Percentiles rank a stretch among this genome's conserved stretches.
These are phyloP conservation scores for Lentinus tigrinus DNA, from an alignment of 768 basidiomycete genomes.

Conservation along the genomic window DNA sequence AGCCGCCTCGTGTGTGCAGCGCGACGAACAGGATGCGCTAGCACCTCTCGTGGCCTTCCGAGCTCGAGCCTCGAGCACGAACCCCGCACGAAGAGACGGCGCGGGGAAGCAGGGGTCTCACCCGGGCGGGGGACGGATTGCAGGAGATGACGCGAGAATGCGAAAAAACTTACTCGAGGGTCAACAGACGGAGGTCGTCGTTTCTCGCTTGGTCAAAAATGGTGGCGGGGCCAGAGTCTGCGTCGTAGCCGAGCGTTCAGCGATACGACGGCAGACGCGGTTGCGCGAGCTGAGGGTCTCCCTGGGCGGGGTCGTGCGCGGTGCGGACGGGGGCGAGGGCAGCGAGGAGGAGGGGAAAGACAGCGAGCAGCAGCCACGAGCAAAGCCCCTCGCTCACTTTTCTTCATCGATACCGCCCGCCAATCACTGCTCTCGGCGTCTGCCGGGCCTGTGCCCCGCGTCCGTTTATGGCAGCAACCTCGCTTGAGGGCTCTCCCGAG, in stretches of 20 bases:
- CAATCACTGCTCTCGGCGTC: conserved; percentile 10
- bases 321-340: neutral
- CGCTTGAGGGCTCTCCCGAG: neutral
- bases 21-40: too few relatives aligned
- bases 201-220: conserved; percentile 80
- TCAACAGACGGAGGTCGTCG: conserved; percentile 78
- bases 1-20: too few relatives aligned
- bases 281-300: conserved; percentile 3
- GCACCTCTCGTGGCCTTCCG: too few relatives aligned
- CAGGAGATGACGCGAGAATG: conserved; percentile 10
- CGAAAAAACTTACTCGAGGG: conserved; percentile 57
- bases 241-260: conserved; percentile 36
- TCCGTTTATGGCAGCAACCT: neutral
- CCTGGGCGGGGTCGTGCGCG: conserved; percentile 5
- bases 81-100: neutral
- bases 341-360: neutral
- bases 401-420: conserved; percentile 17
- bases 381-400: conserved; percentile 7
- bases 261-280: conserved; percentile 27
- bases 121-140: conserved; percentile 7
- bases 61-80: too few relatives aligned
- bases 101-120: neutral
- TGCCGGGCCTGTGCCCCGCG: neutral
- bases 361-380: neutral
- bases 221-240: conserved; percentile 44